Evolutionary conservation across 2,329 filamentous ascomycete genomes (phyloP).

Genomic region (Venturia effusa): DNA sequence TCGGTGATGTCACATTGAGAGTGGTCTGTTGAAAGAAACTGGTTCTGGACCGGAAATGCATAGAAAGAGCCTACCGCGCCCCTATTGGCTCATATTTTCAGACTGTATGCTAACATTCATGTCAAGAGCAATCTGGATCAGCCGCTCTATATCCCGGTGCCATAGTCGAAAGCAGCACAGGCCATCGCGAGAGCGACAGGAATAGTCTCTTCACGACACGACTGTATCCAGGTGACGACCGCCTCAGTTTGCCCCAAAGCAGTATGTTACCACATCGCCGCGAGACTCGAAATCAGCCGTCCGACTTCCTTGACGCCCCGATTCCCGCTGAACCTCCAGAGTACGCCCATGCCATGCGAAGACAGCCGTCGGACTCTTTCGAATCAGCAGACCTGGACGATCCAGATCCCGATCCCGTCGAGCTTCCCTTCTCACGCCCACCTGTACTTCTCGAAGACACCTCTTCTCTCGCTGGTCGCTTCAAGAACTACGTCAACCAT

Average conservation of each 20-base stretch:
- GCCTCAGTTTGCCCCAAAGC: neutral
- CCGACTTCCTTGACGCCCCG: neutral
- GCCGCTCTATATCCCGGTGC: neutral
- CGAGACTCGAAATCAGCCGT: neutral
- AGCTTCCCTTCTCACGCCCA: neutral
- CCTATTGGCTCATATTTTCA: neutral
- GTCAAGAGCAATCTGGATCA: neutral
- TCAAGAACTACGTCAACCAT: neutral
- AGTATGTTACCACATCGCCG: neutral
- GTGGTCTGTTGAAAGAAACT: neutral
- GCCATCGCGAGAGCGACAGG: slow-evolving; percentile 1
- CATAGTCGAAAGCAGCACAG: neutral
- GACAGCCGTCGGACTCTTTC: neutral
- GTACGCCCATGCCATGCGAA: neutral
- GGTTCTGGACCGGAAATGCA: neutral
- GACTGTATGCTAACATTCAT: neutral
- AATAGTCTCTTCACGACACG: neutral
- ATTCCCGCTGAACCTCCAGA: neutral
- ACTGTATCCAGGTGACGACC: neutral
- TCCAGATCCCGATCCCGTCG: neutral
- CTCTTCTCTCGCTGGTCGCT: slow-evolving; percentile 15
- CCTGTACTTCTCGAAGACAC: neutral
- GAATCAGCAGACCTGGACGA: neutral
- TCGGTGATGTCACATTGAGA: neutral
- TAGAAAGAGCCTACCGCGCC: neutral